These are phyloP conservation scores for Verticillium klebahnii DNA, from an alignment of 2,329 filamentous ascomycete species.

Conservation along the genomic window DNA sequence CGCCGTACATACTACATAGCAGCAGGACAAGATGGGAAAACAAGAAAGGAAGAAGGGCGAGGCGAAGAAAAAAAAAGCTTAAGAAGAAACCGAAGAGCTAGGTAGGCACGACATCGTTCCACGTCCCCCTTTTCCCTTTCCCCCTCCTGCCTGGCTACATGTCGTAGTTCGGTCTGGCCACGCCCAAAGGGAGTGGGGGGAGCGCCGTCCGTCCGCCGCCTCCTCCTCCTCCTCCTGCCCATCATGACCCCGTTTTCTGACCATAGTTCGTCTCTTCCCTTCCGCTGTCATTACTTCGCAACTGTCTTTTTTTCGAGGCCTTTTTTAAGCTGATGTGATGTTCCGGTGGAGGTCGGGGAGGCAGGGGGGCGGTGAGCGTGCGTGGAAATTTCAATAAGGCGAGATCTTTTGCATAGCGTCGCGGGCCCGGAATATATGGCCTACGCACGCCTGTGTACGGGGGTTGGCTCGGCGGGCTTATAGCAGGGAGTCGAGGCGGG, in stretches of 20 bases:
- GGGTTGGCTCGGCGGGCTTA: slow-evolving; percentile 40
- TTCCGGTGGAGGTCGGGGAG: neutral
- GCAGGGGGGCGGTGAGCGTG: neutral
- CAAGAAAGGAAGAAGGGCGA: neutral
- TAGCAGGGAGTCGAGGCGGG: slow-evolving; percentile 90
- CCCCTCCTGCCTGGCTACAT: neutral
- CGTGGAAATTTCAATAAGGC: neutral
- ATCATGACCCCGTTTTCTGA: neutral
- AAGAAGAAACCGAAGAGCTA: slow-evolving; percentile 2
- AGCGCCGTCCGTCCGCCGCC: too few relatives aligned
- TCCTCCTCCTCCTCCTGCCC: neutral
- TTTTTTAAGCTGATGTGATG: neutral
- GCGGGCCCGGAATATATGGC: neutral
- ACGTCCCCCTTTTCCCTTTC: neutral
- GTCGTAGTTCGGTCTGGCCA: neutral
- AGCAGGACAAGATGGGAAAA: slow-evolving; percentile 1
- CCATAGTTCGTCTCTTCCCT: neutral
- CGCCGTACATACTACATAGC: neutral
- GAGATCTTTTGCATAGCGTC: neutral
- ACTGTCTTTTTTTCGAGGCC: neutral
- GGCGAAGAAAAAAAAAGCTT: slow-evolving; percentile 1
- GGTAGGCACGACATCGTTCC: neutral
- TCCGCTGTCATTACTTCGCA: neutral
- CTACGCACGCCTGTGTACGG: neutral
- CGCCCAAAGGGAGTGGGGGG: too few relatives aligned